phyloP scores from a whole-genome alignment of 179 eudicot species.

The Drosera spatulata region DNA sequence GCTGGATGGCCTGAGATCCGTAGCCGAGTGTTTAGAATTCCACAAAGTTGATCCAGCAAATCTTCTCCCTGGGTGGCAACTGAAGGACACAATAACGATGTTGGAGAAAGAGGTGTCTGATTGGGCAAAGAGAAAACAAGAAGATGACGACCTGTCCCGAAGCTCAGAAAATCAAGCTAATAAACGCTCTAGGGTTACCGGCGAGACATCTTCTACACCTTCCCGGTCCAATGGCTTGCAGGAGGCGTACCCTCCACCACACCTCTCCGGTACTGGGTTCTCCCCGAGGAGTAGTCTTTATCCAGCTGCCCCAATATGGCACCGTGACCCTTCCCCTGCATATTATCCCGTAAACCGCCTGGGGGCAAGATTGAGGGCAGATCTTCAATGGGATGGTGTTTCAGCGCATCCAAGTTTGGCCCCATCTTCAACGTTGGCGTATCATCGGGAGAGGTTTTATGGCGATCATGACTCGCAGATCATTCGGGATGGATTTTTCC shows the following conservation, averaged over 20 bases:
- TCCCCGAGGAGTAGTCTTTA: neutral
- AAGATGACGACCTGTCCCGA: slow-evolving; percentile 14
- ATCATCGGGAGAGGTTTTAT: neutral
- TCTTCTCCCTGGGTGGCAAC: slow-evolving; percentile 20
- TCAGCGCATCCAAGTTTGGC: neutral
- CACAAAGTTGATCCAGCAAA: slow-evolving; percentile 32
- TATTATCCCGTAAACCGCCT: neutral
- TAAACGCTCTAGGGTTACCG: slow-evolving; percentile 17
- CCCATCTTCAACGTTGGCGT: neutral
- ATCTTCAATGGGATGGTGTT: neutral
- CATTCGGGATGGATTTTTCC: neutral
- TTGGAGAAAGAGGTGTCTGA: slow-evolving; percentile 32
- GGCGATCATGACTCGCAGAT: neutral
- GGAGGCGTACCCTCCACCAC: slow-evolving; percentile 1
- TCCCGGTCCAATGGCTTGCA: slow-evolving; percentile 5
- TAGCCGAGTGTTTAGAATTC: slow-evolving; percentile 18
- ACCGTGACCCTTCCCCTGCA: neutral
- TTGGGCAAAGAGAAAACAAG: slow-evolving; percentile 20
- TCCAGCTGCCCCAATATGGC: neutral
- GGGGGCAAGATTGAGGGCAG: neutral
- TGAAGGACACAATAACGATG: slow-evolving; percentile 15
- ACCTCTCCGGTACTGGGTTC: neutral
- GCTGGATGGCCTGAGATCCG: slow-evolving; percentile 26
- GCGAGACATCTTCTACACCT: slow-evolving; percentile 1
- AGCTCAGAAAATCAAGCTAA: slow-evolving; percentile 11